These are phyloP conservation scores for Wickerhamiella dianesei DNA, from an alignment of 805 yeast species.

Conservation along the genomic window DNA sequence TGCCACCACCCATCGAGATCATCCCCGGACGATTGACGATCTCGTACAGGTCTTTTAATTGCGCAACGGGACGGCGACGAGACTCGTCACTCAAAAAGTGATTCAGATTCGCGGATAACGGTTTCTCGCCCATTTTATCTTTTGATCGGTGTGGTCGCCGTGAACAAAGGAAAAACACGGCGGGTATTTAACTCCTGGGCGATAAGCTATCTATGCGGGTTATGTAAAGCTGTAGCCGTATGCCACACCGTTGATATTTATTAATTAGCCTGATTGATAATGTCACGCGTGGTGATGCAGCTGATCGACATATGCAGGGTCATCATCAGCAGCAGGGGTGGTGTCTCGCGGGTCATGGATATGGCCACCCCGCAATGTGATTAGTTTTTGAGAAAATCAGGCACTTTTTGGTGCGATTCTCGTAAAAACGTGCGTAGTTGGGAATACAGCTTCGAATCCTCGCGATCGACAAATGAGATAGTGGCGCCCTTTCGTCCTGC, in stretches of 20 bases:
- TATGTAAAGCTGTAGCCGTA: background rate
- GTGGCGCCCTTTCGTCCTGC: conserved; percentile 77
- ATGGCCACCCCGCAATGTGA: too few species aligned
- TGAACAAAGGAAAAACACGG: background rate
- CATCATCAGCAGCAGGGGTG: background rate
- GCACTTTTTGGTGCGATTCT: background rate
- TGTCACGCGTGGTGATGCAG: background rate
- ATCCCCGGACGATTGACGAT: conserved; percentile 60
- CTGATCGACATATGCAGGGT: background rate
- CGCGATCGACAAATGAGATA: conserved; percentile 41
- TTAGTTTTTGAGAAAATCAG: background rate
- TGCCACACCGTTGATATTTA: background rate
- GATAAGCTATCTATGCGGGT: too few species aligned
- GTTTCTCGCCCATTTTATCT: conserved; percentile 10
- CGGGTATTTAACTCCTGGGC: too few species aligned
- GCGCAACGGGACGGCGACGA: conserved; percentile 57
- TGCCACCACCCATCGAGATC: conserved; percentile 88
- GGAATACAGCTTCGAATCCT: conserved; percentile 10
- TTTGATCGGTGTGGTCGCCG: too few species aligned
- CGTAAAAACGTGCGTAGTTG: conserved; percentile 10
- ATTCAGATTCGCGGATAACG: conserved; percentile 51
- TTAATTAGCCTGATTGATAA: background rate
- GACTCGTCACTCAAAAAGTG: conserved; percentile 71
- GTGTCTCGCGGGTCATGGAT: too few species aligned
- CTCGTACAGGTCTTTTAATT: conserved; percentile 72